Base-by-base conservation (phyloP, 768 basidiomycete species). In the Coprinopsis cinerea region DNA sequence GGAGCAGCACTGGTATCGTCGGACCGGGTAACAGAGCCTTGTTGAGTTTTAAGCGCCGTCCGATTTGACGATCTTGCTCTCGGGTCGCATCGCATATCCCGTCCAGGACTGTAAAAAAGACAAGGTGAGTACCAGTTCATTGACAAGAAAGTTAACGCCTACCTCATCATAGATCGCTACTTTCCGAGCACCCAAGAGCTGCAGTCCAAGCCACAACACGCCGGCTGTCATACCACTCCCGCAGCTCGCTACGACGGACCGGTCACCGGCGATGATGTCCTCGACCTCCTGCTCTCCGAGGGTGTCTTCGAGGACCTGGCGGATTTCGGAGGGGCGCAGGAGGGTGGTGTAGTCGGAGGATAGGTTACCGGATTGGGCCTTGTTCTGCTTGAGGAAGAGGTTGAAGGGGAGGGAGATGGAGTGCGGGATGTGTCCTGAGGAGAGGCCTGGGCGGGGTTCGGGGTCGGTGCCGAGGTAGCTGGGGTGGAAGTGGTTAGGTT, bases 201-300 rank as follows among this genome's bases (percentile, higher is more conserved):
- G 80, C 54, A 96, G 71, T n/a, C 91, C 93, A 51, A 97, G 74
- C 94, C 96, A 97, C 4, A 97, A 73, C 13, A 97, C 73, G 2
- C 80, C 90, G 10, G 95, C 95, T n/a, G 94, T 96, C 95, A 99
- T 97, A 37, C 95, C 95, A 61, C 91, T 95, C 44, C 95, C 95
- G 69, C 95, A 99, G 51, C 76, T 86, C 11, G 87, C 81, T 4
- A 84, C 76, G 25, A 94, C 79, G 18, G 72, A 61, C 45, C 76
- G 71, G 53, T 81, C 67, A 15, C 88, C 88, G 10, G 72, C 63
- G 39, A 86, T 66, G 9, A 94, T 70, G 35, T 73, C 62, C n/a
- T 78, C 66, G 24, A 77, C 72, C 51, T 75, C 64, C 47, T 78
- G 74, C 32, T 64, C 57, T 26, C 91, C 88, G 26, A 96, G 66